A percentile compares a stretch with the other conserved stretches of the same genome.
These are phyloP conservation scores for Candida tropicalis DNA, from an alignment of 1,139 yeast species.

Conservation along the genomic window DNA sequence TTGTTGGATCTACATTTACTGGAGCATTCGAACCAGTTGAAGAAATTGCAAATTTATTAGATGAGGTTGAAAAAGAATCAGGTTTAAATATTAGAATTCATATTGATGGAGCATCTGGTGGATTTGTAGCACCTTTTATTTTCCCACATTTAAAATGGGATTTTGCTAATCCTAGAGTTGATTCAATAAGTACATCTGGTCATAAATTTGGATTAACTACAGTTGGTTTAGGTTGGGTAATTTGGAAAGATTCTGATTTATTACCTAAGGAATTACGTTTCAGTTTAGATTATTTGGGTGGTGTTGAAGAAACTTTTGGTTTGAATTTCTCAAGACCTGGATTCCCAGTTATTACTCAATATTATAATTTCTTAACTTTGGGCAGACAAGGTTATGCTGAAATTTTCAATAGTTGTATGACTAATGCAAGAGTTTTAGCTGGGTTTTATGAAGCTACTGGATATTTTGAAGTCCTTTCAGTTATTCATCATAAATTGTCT, in stretches of 20 bases:
- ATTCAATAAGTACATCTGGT: conserved; percentile 88
- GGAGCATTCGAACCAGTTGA: conserved; percentile 87
- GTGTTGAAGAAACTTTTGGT: conserved; percentile 83
- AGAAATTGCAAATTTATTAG: conserved; percentile 60
- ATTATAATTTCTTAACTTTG: conserved; percentile 71
- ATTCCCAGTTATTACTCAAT: conserved; percentile 85
- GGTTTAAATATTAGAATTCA: conserved; percentile 79
- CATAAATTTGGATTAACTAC: conserved; percentile 91
- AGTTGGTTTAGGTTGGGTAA: conserved; percentile 92
- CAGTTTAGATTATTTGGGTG: conserved; percentile 70
- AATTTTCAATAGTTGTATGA: conserved; percentile 62
- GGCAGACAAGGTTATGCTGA: conserved; percentile 73
- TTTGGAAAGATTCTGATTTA: conserved; percentile 69
- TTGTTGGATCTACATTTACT: conserved; percentile 89
- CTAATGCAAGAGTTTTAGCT: conserved; percentile 72
- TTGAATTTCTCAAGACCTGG: conserved; percentile 93
- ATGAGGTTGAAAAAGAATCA: conserved; percentile 65
- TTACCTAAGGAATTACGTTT: conserved; percentile 67
- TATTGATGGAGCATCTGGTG: conserved; percentile 95
- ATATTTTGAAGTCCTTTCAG: conserved; percentile 74
- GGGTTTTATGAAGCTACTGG: conserved; percentile 64
- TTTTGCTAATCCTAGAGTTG: conserved; percentile 73
- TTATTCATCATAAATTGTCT: conserved; percentile 62
- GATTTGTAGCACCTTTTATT: conserved; percentile 80
- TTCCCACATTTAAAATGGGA: conserved; percentile 84